These are phyloP conservation scores for Tulasnella sp. DNA, from an alignment of 768 basidiomycete genomes.

Conservation along the genomic window DNA sequence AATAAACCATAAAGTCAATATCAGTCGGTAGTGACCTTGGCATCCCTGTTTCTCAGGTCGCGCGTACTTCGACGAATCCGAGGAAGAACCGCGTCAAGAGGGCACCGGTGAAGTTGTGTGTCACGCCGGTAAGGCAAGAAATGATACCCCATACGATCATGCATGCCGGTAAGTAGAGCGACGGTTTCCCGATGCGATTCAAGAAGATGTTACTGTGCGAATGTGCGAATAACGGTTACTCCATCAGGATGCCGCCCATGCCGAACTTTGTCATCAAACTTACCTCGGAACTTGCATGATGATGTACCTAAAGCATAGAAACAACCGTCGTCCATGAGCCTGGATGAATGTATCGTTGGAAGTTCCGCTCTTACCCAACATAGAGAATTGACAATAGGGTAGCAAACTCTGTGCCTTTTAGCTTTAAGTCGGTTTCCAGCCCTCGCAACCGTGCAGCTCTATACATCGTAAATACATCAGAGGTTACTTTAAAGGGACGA, in stretches of 20 bases:
- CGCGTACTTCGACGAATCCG: conserved; percentile 49
- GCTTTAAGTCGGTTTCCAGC: conserved; percentile 35
- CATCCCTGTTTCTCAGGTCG: no score
- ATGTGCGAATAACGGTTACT: conserved; percentile 20
- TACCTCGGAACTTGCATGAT: conserved; percentile 59
- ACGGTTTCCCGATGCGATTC: conserved; percentile 56
- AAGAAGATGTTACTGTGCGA: conserved; percentile 54
- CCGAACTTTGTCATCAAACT: conserved; percentile 7
- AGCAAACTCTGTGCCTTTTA: conserved; percentile 53
- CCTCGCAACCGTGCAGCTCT: conserved; percentile 58
- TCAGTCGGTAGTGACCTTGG: no score
- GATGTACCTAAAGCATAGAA: conserved; percentile 27
- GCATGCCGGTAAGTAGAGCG: conserved; percentile 24
- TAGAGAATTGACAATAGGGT: conserved; percentile 59
- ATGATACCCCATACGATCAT: conserved; percentile 48
- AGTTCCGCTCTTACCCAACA: conserved; percentile 40
- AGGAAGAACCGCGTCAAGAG: conserved; percentile 64
- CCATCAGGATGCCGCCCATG: conserved; percentile 3
- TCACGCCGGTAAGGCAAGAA: conserved; percentile 35
- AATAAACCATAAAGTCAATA: no score
- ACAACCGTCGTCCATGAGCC: neutral
- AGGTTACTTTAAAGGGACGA: neutral
- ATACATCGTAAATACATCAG: neutral
- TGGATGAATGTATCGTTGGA: neutral
- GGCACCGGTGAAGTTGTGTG: conserved; percentile 49